phyloP scores from a whole-genome alignment of 192 early-diverging fungal genomes.

The Dispira parvispora region DNA sequence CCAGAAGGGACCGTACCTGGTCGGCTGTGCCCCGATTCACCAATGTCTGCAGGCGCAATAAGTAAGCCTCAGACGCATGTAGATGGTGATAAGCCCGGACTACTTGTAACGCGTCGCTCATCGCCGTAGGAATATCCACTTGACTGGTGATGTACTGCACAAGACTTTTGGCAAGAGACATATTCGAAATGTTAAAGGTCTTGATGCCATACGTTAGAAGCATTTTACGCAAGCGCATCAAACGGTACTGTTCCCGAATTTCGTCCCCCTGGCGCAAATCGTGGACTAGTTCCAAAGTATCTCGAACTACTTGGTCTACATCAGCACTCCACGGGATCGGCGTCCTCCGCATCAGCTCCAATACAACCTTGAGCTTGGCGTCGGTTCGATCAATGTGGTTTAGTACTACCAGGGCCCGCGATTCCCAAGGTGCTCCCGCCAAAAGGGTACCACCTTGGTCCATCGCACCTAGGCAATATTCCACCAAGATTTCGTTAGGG shows the following conservation, averaged over 20 bases:
- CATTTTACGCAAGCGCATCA: conserved; percentile 47
- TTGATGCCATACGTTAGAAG: conserved; percentile 34
- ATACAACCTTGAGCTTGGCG: conserved; percentile 22
- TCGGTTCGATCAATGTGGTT: conserved; percentile 20
- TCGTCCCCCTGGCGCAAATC: conserved; percentile 21
- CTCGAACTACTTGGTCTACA: conserved; percentile 25
- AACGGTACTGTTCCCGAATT: conserved; percentile 38
- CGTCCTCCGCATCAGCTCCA: conserved; percentile 45
- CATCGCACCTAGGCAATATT: conserved; percentile 43
- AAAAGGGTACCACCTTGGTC: conserved; percentile 13
- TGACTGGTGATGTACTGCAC: conserved; percentile 32
- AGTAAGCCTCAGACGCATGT: conserved; percentile 32
- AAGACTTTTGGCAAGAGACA: conserved; percentile 29
- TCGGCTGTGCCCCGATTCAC: conserved; percentile 23
- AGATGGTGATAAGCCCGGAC: conserved; percentile 42
- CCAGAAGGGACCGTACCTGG: background rate
- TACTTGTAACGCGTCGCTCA: conserved; percentile 38
- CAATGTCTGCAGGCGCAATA: conserved; percentile 29
- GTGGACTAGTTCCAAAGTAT: conserved; percentile 9
- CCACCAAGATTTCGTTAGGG: conserved; percentile 27
- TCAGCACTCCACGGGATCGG: conserved; percentile 42
- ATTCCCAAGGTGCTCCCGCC: conserved; percentile 30
- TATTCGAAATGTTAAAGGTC: conserved; percentile 40
- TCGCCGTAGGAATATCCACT: conserved; percentile 26
- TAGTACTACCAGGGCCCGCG: conserved; percentile 33